These are phyloP conservation scores for Hemileccinum rubropunctum DNA, from an alignment of 768 basidiomycete genomes.

Conservation along the genomic window DNA sequence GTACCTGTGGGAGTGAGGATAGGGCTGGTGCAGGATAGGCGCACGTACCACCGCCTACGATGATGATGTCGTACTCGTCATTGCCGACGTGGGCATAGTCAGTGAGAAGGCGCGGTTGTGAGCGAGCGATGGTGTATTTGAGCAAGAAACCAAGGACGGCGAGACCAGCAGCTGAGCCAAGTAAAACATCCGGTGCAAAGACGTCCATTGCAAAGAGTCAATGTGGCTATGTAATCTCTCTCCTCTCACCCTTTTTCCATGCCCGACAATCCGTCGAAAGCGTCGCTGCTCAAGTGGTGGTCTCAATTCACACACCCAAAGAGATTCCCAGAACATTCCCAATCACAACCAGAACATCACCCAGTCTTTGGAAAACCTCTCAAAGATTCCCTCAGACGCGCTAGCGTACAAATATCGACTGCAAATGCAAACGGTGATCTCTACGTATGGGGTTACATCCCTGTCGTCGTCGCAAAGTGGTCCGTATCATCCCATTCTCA, in stretches of 20 bases:
- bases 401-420: conserved; percentile 92
- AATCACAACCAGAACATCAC: conserved; percentile 39
- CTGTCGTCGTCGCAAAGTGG: conserved; percentile 98
- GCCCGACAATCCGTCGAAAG: conserved; percentile 43
- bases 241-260: conserved; percentile 6
- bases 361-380: conserved; percentile 86
- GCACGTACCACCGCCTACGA: conserved; percentile 51
- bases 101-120: background rate
- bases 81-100: background rate
- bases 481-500: conserved; percentile 36
- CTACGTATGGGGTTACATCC: conserved; percentile 92
- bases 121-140: background rate
- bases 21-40: background rate
- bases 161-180: conserved; percentile 3
- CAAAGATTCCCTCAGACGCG: conserved; percentile 78
- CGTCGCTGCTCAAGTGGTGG: conserved; percentile 80
- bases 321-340: conserved; percentile 54
- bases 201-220: no score
- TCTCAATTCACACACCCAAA: conserved; percentile 66
- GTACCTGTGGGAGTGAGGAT: conserved; percentile 29
- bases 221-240: conserved; percentile 28
- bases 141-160: conserved; percentile 8
- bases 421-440: conserved; percentile 78
- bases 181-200: no score
- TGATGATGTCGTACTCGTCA: conserved; percentile 48